Percentiles rank a stretch among this genome's conserved stretches.
phyloP scores from a whole-genome alignment of 495 filamentous ascomycete genomes.

The Bacidia rubella region DNA sequence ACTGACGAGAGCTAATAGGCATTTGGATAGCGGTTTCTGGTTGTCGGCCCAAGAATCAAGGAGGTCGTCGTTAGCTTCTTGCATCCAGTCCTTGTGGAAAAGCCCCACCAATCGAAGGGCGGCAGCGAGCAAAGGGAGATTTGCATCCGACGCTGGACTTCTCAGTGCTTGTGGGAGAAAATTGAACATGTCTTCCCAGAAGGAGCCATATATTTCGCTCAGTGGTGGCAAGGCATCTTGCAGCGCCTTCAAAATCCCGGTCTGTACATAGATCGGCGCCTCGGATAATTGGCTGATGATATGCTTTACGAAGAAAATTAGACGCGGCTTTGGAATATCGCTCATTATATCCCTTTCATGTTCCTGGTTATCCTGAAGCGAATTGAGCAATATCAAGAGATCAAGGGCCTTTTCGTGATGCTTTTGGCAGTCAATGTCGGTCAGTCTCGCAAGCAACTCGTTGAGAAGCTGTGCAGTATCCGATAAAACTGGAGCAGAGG shows the following conservation, averaged over 20 bases:
- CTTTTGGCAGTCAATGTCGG: constrained; percentile 34
- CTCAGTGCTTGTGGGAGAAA: constrained; percentile 42
- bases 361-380: constrained; percentile 35
- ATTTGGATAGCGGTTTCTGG: constrained; percentile 33
- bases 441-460: constrained; percentile 46
- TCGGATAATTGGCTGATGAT: constrained; percentile 49
- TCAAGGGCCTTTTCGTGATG: constrained; percentile 27
- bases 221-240: constrained; percentile 54
- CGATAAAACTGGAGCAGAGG: constrained; percentile 12
- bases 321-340: constrained; percentile 58
- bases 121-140: constrained; percentile 48
- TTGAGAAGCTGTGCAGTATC: constrained; percentile 33
- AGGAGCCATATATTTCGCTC: constrained; percentile 64
- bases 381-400: constrained; percentile 41
- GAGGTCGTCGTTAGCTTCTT: constrained; percentile 74
- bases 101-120: constrained; percentile 57
- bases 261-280: constrained; percentile 20
- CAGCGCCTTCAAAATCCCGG: constrained; percentile 49
- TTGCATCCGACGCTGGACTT: constrained; percentile 32
- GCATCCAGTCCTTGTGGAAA: constrained; percentile 37
- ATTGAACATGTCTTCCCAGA: constrained; percentile 60
- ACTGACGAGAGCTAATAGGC: constrained; percentile 48
- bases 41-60: constrained; percentile 53
- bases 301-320: constrained; percentile 73
- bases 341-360: constrained; percentile 28